These are phyloP conservation scores for Zygnema cylindricum DNA, from an alignment of 139 green algal genomes.

Conservation along the genomic window DNA sequence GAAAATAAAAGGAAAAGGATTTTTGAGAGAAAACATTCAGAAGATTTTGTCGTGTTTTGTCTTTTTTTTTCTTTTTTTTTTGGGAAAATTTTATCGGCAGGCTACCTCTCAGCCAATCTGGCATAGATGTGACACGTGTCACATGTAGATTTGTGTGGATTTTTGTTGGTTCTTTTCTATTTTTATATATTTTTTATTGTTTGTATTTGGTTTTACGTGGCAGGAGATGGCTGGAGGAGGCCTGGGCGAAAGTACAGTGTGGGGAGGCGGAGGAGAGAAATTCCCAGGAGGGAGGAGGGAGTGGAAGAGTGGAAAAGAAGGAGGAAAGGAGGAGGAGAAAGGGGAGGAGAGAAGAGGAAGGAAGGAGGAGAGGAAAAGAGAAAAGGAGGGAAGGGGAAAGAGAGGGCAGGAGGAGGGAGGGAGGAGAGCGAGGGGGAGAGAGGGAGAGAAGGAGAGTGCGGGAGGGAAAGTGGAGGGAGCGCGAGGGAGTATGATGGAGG, in stretches of 20 bases:
- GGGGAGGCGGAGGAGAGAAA: not conserved
- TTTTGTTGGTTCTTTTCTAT: too few relatives aligned
- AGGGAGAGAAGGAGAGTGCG: not conserved
- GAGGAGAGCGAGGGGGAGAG: not conserved
- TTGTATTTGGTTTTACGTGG: too few relatives aligned
- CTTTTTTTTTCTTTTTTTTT: too few relatives aligned
- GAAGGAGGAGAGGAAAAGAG: not conserved
- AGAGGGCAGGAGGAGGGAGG: not conserved
- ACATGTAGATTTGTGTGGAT: too few relatives aligned
- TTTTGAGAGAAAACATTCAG: too few relatives aligned
- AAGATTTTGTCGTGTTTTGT: too few relatives aligned
- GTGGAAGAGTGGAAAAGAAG: not conserved
- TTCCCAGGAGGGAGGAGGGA: not conserved
- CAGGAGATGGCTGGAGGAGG: too few relatives aligned
- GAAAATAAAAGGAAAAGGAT: too few relatives aligned
- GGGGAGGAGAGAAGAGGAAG: not conserved
- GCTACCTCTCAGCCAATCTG: too few relatives aligned
- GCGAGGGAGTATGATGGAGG: not conserved
- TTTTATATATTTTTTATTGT: too few relatives aligned
- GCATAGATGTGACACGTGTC: too few relatives aligned
- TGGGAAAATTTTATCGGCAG: too few relatives aligned
- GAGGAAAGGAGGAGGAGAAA: not conserved
- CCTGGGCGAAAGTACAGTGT: not conserved
- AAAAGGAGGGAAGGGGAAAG: not conserved
- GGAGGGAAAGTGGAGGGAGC: not conserved